These are phyloP conservation scores for Porogramme epimiltina DNA, from an alignment of 1,284 basidiomycete genomes.

Conservation along the genomic window DNA sequence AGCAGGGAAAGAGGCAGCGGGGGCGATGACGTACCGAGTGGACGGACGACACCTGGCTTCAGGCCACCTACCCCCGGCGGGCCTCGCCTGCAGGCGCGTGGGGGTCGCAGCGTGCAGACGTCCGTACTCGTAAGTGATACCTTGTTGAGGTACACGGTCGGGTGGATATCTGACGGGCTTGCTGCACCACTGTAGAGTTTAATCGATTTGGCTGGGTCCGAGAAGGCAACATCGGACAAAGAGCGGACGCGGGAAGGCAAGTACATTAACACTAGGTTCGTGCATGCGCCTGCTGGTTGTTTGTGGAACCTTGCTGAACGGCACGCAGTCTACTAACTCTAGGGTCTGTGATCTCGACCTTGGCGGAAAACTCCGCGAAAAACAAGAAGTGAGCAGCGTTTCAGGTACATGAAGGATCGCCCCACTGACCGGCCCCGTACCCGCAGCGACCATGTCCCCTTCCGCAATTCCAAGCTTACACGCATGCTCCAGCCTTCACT, in stretches of 20 bases:
- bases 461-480: conserved; percentile 93
- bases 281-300: background rate
- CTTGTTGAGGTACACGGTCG: background rate
- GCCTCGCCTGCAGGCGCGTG: conserved; percentile 66
- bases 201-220: conserved; percentile 96
- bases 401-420: background rate
- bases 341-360: conserved; percentile 85
- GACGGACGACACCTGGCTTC: conserved; percentile 56
- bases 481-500: conserved; percentile 94
- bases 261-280: conserved; percentile 87
- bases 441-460: conserved; percentile 85
- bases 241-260: conserved; percentile 91
- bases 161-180: background rate
- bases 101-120: conserved; percentile 77
- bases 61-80: conserved; percentile 69
- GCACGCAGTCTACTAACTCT: conserved; percentile 77
- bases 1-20: conserved; percentile 64
- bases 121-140: conserved; percentile 66
- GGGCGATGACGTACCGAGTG: conserved; percentile 44
- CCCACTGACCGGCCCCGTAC: background rate
- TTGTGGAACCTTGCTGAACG: background rate
- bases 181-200: conserved; percentile 56
- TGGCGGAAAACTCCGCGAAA: conserved; percentile 85
- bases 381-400: conserved; percentile 57
- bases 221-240: conserved; percentile 93